phyloP scores from a whole-genome alignment of 192 early-diverging fungal genomes.

The Mortierella hygrophila region DNA sequence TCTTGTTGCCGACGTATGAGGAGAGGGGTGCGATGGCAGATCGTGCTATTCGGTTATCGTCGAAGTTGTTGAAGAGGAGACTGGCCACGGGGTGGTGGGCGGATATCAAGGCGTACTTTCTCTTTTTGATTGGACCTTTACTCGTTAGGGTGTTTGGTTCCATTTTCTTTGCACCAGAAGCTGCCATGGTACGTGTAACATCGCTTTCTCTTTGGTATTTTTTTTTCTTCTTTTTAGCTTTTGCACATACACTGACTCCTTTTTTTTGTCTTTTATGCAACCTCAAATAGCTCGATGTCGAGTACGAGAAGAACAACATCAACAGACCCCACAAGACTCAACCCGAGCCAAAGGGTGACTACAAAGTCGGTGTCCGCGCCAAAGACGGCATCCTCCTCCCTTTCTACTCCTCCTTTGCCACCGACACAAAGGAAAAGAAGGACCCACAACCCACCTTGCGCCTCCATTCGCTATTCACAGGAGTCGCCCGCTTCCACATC shows the following conservation, averaged over 20 bases:
- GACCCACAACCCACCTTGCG: background rate
- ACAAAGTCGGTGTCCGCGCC: conserved; percentile 27
- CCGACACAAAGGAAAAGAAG: background rate
- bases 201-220: no score
- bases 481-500: conserved; percentile 34
- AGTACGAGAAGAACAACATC: conserved; percentile 12
- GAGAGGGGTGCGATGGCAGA: conserved; percentile 33
- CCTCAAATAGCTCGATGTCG: conserved; percentile 12
- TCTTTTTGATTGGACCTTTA: no score
- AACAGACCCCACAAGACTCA: conserved; percentile 16
- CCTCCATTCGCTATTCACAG: conserved; percentile 7
- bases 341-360: background rate
- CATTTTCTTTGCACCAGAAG: no score
- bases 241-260: no score
- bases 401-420: background rate
- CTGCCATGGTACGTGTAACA: no score
- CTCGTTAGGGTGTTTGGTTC: background rate
- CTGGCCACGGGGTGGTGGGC: background rate
- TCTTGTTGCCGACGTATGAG: conserved; percentile 42
- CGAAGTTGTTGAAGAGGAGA: conserved; percentile 3
- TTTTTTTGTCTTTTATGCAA: no score
- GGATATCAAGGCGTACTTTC: no score
- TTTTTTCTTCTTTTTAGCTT: no score
- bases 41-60: conserved; percentile 23
- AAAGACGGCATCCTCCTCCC: conserved; percentile 5